Evolutionary conservation across 331 rosid species (phyloP).

Genomic region (Arachis monticola): DNA sequence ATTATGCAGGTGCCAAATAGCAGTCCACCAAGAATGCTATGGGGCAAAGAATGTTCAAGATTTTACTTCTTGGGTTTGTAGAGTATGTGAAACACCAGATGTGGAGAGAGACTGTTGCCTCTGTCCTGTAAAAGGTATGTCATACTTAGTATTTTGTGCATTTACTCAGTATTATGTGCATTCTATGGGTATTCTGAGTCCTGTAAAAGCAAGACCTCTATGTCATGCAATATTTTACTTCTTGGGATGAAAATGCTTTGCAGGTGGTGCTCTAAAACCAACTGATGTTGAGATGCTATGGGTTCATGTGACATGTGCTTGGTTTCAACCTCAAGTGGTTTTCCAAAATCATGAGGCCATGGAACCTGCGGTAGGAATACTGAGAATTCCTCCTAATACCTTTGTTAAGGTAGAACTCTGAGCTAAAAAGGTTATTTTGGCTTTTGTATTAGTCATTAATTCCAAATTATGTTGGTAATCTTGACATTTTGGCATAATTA

Average conservation of each 20-base stretch:
- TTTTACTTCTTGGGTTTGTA: constrained; percentile 99
- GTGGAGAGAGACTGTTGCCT: constrained; percentile 93
- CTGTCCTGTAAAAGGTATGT: constrained; percentile 91
- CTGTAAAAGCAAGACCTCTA: too few relatives aligned
- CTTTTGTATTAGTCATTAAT: constrained; percentile 2
- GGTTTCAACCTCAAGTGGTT: constrained; percentile 90
- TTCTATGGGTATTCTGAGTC: constrained; percentile 1
- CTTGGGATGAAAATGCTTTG: constrained; percentile 36
- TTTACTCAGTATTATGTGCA: not conserved
- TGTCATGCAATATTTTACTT: constrained; percentile 18
- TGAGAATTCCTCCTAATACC: constrained; percentile 70
- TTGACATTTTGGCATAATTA: constrained; percentile 22
- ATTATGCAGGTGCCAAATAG: constrained; percentile 87
- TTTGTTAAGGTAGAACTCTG: constrained; percentile 70
- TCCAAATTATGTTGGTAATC: constrained; percentile 2
- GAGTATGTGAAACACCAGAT: constrained; percentile 93
- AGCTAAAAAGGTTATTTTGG: constrained; percentile 25
- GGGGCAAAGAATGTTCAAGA: constrained; percentile 83
- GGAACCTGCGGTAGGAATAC: constrained; percentile 98
- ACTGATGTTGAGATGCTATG: constrained; percentile 88
- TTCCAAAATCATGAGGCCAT: constrained; percentile 78
- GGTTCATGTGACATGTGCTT: constrained; percentile 97
- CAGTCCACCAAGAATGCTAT: constrained; percentile 99
- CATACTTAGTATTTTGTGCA: constrained; percentile 41
- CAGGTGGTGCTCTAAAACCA: constrained; percentile 99